Evolutionary conservation across 306 rosid genomes (phyloP).

Genomic region (Trifolium repens): DNA sequence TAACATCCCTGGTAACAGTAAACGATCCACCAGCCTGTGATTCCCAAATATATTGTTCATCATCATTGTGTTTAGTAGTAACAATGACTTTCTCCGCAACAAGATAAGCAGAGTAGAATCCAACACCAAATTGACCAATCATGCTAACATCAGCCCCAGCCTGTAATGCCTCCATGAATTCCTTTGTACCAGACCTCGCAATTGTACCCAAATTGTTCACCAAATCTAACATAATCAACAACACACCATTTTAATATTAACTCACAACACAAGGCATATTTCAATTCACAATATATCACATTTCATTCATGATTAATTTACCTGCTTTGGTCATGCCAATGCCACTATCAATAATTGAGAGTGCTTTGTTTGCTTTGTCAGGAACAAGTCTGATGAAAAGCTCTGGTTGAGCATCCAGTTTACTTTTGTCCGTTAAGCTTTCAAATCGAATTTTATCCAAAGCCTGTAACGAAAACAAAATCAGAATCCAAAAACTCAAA

Average conservation of each 20-base stretch:
- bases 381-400: constrained; percentile 1
- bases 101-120: neutral
- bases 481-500: neutral
- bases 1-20: constrained; percentile 1
- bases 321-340: constrained; percentile 6
- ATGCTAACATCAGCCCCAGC: constrained; percentile 3
- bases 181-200: neutral
- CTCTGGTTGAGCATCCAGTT: neutral
- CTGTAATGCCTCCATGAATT: neutral
- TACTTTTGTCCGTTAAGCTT: neutral
- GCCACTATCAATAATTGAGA: neutral
- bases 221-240: neutral
- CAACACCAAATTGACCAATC: constrained; percentile 11
- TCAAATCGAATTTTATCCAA: neutral
- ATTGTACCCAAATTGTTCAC: neutral
- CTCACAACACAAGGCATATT: neutral
- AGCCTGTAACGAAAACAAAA: neutral
- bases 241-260: neutral
- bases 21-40: constrained; percentile 2
- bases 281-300: no score
- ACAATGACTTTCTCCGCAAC: neutral
- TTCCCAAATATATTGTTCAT: neutral
- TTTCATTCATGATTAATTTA: neutral
- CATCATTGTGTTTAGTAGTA: neutral
- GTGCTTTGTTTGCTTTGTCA: neutral